phyloP scores from a whole-genome alignment of 352 stramenopile genomes.

The Phytophthora pisi region DNA sequence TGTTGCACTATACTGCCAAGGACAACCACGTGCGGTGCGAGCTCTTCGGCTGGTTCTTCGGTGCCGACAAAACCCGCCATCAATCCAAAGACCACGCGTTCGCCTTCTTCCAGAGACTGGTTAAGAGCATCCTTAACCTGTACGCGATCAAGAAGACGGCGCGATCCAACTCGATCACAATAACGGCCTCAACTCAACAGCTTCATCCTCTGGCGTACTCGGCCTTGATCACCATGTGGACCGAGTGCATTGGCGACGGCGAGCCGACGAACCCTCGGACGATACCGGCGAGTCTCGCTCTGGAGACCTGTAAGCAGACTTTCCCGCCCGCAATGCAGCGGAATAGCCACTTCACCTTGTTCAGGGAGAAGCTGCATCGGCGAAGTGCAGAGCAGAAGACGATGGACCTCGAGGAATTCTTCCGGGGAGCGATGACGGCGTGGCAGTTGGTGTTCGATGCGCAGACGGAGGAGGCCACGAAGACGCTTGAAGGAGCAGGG shows the following conservation, averaged over 20 bases:
- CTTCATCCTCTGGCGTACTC: slow-evolving; percentile 44
- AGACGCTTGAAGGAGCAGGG: slow-evolving; percentile 19
- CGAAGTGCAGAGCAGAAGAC: slow-evolving; percentile 46
- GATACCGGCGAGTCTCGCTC: slow-evolving; percentile 36
- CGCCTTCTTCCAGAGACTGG: slow-evolving; percentile 59
- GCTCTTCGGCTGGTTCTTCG: slow-evolving; percentile 74
- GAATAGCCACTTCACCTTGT: slow-evolving; percentile 31
- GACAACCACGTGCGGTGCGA: slow-evolving; percentile 61
- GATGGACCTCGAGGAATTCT: slow-evolving; percentile 51
- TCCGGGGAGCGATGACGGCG: slow-evolving; percentile 42
- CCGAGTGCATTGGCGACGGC: slow-evolving; percentile 71
- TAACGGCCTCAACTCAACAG: slow-evolving; percentile 3
- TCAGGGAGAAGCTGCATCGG: slow-evolving; percentile 50
- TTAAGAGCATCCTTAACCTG: slow-evolving; percentile 51
- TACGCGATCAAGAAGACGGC: slow-evolving; percentile 39
- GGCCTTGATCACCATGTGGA: slow-evolving; percentile 56
- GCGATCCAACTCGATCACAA: slow-evolving; percentile 20
- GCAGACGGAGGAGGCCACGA: slow-evolving; percentile 33
- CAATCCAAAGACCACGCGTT: slow-evolving; percentile 63
- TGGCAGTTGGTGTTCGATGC: slow-evolving; percentile 52
- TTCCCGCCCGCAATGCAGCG: slow-evolving; percentile 57
- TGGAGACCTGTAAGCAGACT: slow-evolving; percentile 47
- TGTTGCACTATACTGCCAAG: slow-evolving; percentile 55
- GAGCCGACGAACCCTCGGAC: slow-evolving; percentile 30
- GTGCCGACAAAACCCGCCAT: slow-evolving; percentile 47